A percentile compares a stretch with the other conserved stretches of the same genome.
Evolutionary conservation across 2,329 filamentous ascomycete genomes (phyloP).

Genomic region (Chaetothyriales sp.): DNA sequence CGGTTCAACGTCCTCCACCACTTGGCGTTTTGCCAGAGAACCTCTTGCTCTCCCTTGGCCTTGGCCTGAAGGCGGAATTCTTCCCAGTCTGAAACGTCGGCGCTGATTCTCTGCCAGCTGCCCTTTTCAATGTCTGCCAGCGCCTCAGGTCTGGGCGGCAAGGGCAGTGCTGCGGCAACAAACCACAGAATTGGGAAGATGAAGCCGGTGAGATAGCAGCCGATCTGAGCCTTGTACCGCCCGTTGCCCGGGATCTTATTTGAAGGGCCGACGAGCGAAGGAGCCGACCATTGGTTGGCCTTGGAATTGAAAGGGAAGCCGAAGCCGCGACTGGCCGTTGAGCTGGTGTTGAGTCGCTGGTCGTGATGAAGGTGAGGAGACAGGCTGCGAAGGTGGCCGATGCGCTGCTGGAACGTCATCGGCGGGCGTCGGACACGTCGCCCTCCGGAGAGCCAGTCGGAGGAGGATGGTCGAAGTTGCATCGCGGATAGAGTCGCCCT

Average conservation of each 20-base stretch:
- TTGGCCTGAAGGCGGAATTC: slow-evolving; percentile 18
- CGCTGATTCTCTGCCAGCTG: background rate
- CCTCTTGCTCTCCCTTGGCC: slow-evolving; percentile 31
- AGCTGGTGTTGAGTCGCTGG: slow-evolving; percentile 32
- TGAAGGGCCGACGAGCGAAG: slow-evolving; percentile 51
- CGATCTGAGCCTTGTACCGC: slow-evolving; percentile 57
- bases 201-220: slow-evolving; percentile 63
- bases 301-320: slow-evolving; percentile 19
- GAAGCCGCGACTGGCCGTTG: slow-evolving; percentile 11
- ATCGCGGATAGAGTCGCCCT: background rate
- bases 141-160: slow-evolving; percentile 44
- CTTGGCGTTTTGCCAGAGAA: slow-evolving; percentile 42
- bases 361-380: slow-evolving; percentile 58
- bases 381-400: slow-evolving; percentile 17
- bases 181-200: slow-evolving; percentile 68
- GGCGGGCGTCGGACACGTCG: background rate
- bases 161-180: slow-evolving; percentile 56
- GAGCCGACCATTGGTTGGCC: slow-evolving; percentile 48
- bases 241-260: slow-evolving; percentile 38
- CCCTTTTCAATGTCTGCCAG: slow-evolving; percentile 32
- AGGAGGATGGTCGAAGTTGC: background rate
- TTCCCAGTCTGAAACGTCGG: slow-evolving; percentile 8
- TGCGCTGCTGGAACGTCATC: background rate
- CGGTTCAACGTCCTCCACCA: slow-evolving; percentile 52
- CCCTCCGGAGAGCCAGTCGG: background rate